Evolutionary conservation across 1,284 basidiomycete genomes (phyloP).

Genomic region (Marasmius tenuissimus): DNA sequence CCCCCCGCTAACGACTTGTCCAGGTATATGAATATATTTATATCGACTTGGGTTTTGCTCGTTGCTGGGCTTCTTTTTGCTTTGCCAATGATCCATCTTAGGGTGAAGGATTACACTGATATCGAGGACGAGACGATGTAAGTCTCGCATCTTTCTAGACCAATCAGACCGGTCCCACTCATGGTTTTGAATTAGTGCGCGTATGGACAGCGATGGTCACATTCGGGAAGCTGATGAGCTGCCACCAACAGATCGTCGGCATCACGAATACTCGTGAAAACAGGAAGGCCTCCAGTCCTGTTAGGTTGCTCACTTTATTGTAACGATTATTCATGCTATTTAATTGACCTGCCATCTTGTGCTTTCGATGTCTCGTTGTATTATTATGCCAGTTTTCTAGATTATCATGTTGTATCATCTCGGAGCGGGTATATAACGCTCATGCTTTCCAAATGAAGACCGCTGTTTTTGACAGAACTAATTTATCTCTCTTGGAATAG

Average conservation of each 20-base stretch:
- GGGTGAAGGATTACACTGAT: slow-evolving; percentile 30
- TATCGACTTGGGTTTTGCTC: slow-evolving; percentile 31
- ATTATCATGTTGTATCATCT: background rate
- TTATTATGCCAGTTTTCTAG: background rate
- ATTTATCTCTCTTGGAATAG: too few relatives aligned
- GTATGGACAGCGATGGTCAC: slow-evolving; percentile 15
- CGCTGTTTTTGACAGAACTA: too few relatives aligned
- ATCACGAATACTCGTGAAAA: background rate
- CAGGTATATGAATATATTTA: slow-evolving; percentile 32
- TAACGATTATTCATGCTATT: background rate
- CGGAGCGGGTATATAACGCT: too few relatives aligned
- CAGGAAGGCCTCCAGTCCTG: background rate
- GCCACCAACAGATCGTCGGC: background rate
- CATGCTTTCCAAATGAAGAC: too few relatives aligned
- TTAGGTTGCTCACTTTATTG: background rate
- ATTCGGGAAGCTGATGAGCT: slow-evolving; percentile 10
- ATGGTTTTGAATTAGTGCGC: slow-evolving; percentile 10
- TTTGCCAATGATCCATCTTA: slow-evolving; percentile 30
- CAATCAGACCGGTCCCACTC: background rate
- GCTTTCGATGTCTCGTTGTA: background rate
- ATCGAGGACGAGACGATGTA: slow-evolving; percentile 28
- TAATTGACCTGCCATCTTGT: background rate
- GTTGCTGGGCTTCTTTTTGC: slow-evolving; percentile 29
- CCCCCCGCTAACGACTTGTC: background rate
- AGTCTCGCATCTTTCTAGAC: slow-evolving; percentile 3